Base-by-base conservation (phyloP, 2,329 filamentous ascomycete genomes). In the Colletotrichum cordylinicola region DNA sequence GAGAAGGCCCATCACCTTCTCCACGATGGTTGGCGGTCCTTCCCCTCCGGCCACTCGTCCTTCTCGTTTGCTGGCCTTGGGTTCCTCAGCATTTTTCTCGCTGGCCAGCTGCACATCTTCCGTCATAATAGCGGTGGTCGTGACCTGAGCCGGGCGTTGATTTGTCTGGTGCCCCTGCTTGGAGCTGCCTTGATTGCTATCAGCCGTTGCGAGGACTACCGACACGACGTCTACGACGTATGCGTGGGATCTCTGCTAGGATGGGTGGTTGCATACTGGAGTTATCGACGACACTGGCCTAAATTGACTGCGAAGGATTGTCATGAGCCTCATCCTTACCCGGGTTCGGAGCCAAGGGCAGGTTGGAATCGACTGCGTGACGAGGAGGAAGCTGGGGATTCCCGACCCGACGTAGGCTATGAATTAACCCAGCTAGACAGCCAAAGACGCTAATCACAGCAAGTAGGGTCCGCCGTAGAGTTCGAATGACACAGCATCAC, bases 21-120 rank as follows among this genome's bases (percentile, higher is more conserved):
- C 6, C 93, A 97, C 78, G 95, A 98, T 80, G 95, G 95, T 18
- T 96, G 94, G 93, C 91, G 95, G 56, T 95, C 93, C 27, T 98
- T 97, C 79, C 95, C 95, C 1, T 94, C 92, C 2, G 95, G 95
- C 1, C 95, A 98, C 83, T 93, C 91, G 15, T 94, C 93, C 75
- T 96, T 96, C 82, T 90, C 94, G 2, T 98, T 97, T 82, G 91
- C 92, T 5, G 95, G 95, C 0, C 87, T 98, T 12, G 94, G 95
- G 4, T 97, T 94, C 81, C 85, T 96, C 21, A 90, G 91, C 27
- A 85, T 95, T 31, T 95, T 94, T 82, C 86, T 95, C 33, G 92
- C 93, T 2, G 93, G 93, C 5, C 92, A 94, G 82, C 85, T 93
- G 65, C 88, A 90, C 76, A 87, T 93, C 58, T 93, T 91, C 73